Conservation (phyloP, 2,329 filamentous ascomycete genomes). For the Sporothrix dimorphospora region DNA sequence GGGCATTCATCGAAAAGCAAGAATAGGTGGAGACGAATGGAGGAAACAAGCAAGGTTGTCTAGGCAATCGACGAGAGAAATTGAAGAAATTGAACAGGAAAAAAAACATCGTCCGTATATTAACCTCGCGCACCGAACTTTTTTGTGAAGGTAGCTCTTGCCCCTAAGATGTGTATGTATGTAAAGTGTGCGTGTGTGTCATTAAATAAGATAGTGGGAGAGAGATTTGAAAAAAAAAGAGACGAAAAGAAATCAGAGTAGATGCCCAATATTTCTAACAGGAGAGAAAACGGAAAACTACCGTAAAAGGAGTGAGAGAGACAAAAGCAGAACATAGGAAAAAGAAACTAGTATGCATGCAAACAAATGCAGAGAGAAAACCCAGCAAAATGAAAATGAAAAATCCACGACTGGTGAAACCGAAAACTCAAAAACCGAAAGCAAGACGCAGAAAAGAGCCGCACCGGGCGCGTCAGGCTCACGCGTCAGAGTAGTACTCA, state of each 20-base stretch:
- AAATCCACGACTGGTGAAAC: not conserved
- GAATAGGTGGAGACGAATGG: too few relatives aligned
- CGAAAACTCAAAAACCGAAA: slow-evolving; percentile 4
- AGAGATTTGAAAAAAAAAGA: not conserved
- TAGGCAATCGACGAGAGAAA: not conserved
- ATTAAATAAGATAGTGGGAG: slow-evolving; percentile 17
- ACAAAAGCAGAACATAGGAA: slow-evolving; percentile 6
- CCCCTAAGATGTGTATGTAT: not conserved
- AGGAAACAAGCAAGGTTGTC: not conserved
- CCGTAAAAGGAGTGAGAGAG: not conserved
- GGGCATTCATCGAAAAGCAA: too few relatives aligned
- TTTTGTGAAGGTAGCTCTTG: slow-evolving; percentile 1
- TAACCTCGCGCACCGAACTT: not conserved
- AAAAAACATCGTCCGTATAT: slow-evolving; percentile 9
- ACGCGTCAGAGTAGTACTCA: slow-evolving; percentile 60
- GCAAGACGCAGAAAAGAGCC: not conserved
- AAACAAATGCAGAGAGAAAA: not conserved
- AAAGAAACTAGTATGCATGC: not conserved
- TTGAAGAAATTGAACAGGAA: not conserved
- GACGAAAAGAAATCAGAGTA: not conserved
- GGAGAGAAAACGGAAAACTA: slow-evolving; percentile 5
- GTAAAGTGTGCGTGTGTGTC: slow-evolving; percentile 7
- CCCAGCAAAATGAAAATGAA: not conserved
- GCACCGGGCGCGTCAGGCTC: slow-evolving; percentile 32
- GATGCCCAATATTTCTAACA: slow-evolving; percentile 13